These are phyloP conservation scores for Lachnellula subtilissima DNA, from an alignment of 2,329 filamentous ascomycete genomes.

Conservation along the genomic window DNA sequence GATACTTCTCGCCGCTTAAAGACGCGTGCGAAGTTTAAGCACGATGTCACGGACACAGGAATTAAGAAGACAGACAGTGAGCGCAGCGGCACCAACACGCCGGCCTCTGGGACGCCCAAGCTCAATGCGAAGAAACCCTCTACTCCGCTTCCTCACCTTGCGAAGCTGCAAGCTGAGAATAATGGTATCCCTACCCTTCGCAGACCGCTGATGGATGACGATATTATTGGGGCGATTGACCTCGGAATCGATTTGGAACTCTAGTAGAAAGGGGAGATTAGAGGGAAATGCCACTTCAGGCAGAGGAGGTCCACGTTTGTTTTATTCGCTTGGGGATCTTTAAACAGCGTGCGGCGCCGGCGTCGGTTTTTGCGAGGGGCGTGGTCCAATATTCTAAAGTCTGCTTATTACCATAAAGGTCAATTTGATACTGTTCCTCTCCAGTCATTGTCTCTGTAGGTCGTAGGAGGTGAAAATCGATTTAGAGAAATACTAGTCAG, in stretches of 20 bases:
- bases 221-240: conserved; percentile 85
- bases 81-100: conserved; percentile 47
- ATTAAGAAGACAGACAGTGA: conserved; percentile 46
- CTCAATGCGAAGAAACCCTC: conserved; percentile 38
- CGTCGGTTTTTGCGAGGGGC: not conserved
- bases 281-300: not conserved
- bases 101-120: conserved; percentile 43
- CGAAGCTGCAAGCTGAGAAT: conserved; percentile 42
- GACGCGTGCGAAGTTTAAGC: conserved; percentile 63
- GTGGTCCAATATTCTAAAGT: not conserved
- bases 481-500: not conserved
- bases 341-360: too few relatives aligned
- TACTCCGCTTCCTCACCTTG: conserved; percentile 45
- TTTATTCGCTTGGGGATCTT: not conserved
- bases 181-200: conserved; percentile 63
- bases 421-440: not conserved
- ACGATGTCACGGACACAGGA: conserved; percentile 51
- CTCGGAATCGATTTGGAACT: conserved; percentile 83
- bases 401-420: not conserved
- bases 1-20: conserved; percentile 59
- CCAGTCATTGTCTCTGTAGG: not conserved
- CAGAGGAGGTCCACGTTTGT: not conserved
- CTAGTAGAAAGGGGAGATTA: conserved; percentile 2
- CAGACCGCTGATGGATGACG: conserved; percentile 80
- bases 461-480: not conserved